Evolutionary conservation across 2,329 filamentous ascomycete genomes (phyloP).

Genomic region (Trichoderma sp.): DNA sequence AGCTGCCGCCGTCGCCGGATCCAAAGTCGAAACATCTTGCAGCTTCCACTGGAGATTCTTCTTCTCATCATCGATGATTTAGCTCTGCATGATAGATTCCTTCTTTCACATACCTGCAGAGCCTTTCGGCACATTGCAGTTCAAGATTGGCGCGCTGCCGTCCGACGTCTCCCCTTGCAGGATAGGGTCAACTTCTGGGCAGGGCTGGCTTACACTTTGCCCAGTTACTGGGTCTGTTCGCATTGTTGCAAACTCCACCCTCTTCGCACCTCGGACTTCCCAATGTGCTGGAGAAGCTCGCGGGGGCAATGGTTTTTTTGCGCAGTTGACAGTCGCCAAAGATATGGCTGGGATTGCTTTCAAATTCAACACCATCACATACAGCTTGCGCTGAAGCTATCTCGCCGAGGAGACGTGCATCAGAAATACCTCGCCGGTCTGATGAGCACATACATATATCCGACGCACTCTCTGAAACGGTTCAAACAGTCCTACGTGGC

Average conservation of each 20-base stretch:
- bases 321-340: too few species aligned
- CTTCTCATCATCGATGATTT: slow-evolving; percentile 4
- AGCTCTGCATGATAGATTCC: slow-evolving; percentile 1
- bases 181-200: not conserved
- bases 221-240: not conserved
- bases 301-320: not conserved
- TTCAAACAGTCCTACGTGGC: not conserved
- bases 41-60: slow-evolving; percentile 7
- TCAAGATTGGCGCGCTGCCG: not conserved
- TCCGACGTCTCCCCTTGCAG: not conserved
- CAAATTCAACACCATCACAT: not conserved
- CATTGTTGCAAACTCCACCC: slow-evolving; percentile 11
- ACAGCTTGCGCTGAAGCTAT: slow-evolving; percentile 5
- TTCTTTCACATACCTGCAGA: slow-evolving; percentile 19
- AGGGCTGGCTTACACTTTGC: slow-evolving; percentile 5
- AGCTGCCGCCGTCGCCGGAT: too few species aligned
- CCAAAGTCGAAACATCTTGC: not conserved
- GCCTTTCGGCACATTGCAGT: not conserved
- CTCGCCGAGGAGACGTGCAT: not conserved
- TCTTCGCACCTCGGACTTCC: not conserved
- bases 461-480: too few species aligned
- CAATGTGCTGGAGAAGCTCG: not conserved
- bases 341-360: not conserved
- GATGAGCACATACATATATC: not conserved
- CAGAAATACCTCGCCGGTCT: not conserved